phyloP scores from a whole-genome alignment of 495 filamentous ascomycete species.

The Penicillium coffeae region DNA sequence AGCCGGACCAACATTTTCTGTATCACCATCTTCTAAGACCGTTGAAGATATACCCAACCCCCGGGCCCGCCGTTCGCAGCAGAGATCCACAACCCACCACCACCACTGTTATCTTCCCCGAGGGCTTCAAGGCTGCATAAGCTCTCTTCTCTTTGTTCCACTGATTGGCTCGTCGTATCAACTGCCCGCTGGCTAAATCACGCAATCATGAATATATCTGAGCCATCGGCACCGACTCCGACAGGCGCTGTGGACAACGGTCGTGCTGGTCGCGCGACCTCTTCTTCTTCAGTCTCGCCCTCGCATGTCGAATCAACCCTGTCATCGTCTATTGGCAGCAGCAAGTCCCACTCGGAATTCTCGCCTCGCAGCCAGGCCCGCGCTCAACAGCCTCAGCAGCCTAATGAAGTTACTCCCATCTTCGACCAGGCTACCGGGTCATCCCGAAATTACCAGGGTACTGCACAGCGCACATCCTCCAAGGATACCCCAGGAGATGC shows the following conservation, averaged over 20 bases:
- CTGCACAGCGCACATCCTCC: constrained; percentile 16
- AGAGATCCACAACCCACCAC: background rate
- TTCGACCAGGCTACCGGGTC: constrained; percentile 24
- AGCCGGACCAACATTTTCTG: background rate
- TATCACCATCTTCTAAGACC: no score
- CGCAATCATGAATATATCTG: constrained; percentile 40
- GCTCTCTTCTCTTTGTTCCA: background rate
- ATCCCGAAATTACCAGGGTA: constrained; percentile 36
- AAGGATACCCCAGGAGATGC: background rate
- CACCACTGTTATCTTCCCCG: constrained; percentile 1
- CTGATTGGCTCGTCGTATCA: constrained; percentile 13
- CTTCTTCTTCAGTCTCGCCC: constrained; percentile 28
- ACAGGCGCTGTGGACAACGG: constrained; percentile 13
- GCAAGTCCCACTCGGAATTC: constrained; percentile 21
- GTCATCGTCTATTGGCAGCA: constrained; percentile 24
- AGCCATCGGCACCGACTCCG: constrained; percentile 25
- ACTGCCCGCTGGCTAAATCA: constrained; percentile 22
- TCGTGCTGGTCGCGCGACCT: constrained; percentile 16
- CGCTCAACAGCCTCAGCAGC: constrained; percentile 8
- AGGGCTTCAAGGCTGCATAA: constrained; percentile 12
- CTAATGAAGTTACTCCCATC: constrained; percentile 23
- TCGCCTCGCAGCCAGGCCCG: constrained; percentile 13
- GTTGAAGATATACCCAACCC: no score
- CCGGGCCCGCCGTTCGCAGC: no score
- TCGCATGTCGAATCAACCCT: constrained; percentile 16